Evolutionary conservation across 257 asterid genomes (phyloP).

Genomic region (Fraxinus americana): DNA sequence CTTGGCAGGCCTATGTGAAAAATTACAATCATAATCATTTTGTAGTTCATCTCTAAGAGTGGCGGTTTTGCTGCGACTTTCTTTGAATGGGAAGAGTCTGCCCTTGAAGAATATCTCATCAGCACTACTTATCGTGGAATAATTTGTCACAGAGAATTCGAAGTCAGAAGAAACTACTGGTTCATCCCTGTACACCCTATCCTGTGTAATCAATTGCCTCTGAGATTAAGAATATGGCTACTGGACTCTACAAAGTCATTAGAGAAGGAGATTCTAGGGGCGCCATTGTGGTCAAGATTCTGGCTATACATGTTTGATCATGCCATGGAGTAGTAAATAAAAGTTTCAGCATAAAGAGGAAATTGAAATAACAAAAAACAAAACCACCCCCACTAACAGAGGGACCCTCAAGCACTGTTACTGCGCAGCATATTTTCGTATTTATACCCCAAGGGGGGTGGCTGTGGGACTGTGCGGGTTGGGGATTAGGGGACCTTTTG

Average conservation of each 20-base stretch:
- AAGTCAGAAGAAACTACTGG: conserved; percentile 28
- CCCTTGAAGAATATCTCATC: not conserved
- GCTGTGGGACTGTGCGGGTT: too few species aligned
- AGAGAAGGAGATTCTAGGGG: conserved; percentile 89
- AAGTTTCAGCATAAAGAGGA: conserved; percentile 37
- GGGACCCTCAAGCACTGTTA: conserved; percentile 44
- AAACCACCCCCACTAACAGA: conserved; percentile 20
- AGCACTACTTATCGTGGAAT: not conserved
- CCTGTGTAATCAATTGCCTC: conserved; percentile 28
- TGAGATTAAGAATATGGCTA: conserved; percentile 13
- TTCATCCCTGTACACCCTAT: conserved; percentile 8
- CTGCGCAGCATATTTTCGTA: conserved; percentile 52
- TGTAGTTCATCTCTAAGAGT: not conserved
- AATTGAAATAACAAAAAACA: conserved; percentile 14
- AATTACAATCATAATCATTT: not conserved
- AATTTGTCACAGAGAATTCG: not conserved
- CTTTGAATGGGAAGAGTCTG: not conserved
- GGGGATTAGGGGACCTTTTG: conserved; percentile 15
- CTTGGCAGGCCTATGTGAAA: too few species aligned
- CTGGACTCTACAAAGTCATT: conserved; percentile 57
- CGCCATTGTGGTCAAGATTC: conserved; percentile 41
- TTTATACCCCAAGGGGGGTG: conserved; percentile 39
- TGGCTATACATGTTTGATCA: conserved; percentile 62
- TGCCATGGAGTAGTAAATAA: not conserved
- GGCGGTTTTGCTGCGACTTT: not conserved